Conservation (phyloP, 108 stramenopile genomes). For the Aurantiochytrium sp. region DNA sequence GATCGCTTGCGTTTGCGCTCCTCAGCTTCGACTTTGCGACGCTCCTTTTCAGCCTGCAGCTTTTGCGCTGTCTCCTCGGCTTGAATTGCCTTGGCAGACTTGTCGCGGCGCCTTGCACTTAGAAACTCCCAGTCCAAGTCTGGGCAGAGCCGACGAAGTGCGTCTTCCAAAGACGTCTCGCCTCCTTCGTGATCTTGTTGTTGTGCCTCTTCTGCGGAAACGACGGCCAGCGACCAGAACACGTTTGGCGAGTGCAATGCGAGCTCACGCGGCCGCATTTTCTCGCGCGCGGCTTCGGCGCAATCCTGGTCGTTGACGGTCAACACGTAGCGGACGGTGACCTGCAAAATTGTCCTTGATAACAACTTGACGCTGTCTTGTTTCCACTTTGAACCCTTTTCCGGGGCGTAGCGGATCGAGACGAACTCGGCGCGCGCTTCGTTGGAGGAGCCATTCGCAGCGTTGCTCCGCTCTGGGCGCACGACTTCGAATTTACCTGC, state of each 20-base stretch:
- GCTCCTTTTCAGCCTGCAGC: neutral
- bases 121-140: neutral
- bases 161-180: neutral
- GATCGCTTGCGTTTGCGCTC: neutral
- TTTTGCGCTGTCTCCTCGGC: neutral
- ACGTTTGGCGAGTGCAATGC: neutral
- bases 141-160: neutral
- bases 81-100: neutral
- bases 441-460: neutral
- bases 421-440: neutral
- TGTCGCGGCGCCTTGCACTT: neutral
- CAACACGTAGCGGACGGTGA: neutral
- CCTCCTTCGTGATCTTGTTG: no score
- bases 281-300: neutral
- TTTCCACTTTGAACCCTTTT: neutral
- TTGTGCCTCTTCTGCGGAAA: neutral
- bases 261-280: neutral
- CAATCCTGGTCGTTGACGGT: neutral
- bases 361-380: neutral
- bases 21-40: neutral
- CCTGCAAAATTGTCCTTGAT: neutral
- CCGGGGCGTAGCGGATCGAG: neutral
- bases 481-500: neutral
- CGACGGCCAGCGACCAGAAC: neutral
- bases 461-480: neutral